Evolutionary conservation across 768 basidiomycete species (phyloP).

Genomic region (Phylloporus sp.): DNA sequence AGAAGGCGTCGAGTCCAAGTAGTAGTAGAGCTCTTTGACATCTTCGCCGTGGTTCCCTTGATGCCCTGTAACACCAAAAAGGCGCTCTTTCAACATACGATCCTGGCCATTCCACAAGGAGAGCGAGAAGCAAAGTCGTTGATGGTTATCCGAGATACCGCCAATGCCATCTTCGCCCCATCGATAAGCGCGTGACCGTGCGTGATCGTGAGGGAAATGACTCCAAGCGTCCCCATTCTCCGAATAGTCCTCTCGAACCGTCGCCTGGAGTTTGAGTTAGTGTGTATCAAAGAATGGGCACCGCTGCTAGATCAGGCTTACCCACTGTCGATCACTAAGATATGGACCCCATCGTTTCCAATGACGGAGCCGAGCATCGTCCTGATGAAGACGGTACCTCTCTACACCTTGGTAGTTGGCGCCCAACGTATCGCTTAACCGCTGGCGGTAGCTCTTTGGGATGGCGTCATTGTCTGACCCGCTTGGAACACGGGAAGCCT

Average conservation of each 20-base stretch:
- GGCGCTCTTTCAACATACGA: constrained; percentile 91
- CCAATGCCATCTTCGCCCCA: constrained; percentile 99
- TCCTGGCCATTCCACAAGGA: constrained; percentile 95
- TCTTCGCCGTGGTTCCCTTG: constrained; percentile 99
- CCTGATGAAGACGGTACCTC: constrained; percentile 79
- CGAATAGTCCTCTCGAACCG: constrained; percentile 98
- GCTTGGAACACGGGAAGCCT: constrained; percentile 25
- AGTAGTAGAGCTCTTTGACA: constrained; percentile 98
- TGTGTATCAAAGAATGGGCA: constrained; percentile 9
- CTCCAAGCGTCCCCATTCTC: constrained; percentile 93
- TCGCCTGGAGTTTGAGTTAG: constrained; percentile 61
- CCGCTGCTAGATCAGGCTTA: constrained; percentile 32
- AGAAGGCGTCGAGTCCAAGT: constrained; percentile 96
- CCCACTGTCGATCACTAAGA: constrained; percentile 97
- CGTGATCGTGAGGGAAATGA: constrained; percentile 92
- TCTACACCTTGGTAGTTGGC: constrained; percentile 76
- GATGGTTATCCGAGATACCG: constrained; percentile 96
- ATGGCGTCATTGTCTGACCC: constrained; percentile 10
- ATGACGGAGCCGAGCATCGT: constrained; percentile 72
- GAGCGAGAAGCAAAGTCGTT: constrained; percentile 84
- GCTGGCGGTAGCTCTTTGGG: constrained; percentile 51
- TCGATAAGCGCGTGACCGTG: constrained; percentile 89
- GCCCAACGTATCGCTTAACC: constrained; percentile 60
- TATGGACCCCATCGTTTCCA: constrained; percentile 99
- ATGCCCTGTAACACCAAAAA: constrained; percentile 94